These are phyloP conservation scores for Lineolata rhizophorae DNA, from an alignment of 495 filamentous ascomycete species.

Conservation along the genomic window DNA sequence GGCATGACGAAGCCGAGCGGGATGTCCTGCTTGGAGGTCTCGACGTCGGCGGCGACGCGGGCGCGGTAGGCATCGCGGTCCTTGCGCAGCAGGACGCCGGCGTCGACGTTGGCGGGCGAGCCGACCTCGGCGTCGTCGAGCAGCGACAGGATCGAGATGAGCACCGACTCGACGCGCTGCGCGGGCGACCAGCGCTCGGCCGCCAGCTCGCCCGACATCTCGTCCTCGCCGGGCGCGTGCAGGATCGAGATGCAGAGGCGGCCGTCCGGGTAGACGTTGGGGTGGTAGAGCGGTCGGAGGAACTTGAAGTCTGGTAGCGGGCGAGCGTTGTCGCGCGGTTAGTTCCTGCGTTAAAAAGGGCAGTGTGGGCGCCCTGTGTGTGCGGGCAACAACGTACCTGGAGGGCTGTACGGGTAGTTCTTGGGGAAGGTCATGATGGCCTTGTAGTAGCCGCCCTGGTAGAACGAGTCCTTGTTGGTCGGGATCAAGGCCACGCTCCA, in stretches of 20 bases:
- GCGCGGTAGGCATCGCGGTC: slow-evolving; percentile 42
- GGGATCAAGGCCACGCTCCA: slow-evolving; percentile 83
- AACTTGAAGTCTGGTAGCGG: slow-evolving; percentile 60
- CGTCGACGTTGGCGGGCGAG: slow-evolving; percentile 89
- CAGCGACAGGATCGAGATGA: slow-evolving; percentile 80
- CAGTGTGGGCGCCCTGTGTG: no score
- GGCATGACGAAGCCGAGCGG: slow-evolving; percentile 72
- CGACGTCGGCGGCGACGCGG: slow-evolving; percentile 45
- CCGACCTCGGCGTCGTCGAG: slow-evolving; percentile 86
- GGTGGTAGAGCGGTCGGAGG: slow-evolving; percentile 61
- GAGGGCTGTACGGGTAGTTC: slow-evolving; percentile 84
- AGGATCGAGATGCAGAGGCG: slow-evolving; percentile 92
- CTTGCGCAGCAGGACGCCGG: slow-evolving; percentile 64
- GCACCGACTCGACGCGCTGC: slow-evolving; percentile 81
- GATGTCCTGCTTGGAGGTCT: slow-evolving; percentile 54
- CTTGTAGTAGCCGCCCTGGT: slow-evolving; percentile 84
- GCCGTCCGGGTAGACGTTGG: slow-evolving; percentile 82
- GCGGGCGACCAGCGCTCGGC: slow-evolving; percentile 82
- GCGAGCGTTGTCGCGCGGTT: no score
- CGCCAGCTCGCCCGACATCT: slow-evolving; percentile 74
- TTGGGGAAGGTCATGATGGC: slow-evolving; percentile 69
- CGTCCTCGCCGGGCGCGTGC: slow-evolving; percentile 75
- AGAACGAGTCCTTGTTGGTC: slow-evolving; percentile 73
- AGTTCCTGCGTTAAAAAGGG: no score
- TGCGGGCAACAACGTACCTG: no score